Conservation (phyloP, 371 early-diverging fungal genomes). For the Capillidium heterosporum region DNA sequence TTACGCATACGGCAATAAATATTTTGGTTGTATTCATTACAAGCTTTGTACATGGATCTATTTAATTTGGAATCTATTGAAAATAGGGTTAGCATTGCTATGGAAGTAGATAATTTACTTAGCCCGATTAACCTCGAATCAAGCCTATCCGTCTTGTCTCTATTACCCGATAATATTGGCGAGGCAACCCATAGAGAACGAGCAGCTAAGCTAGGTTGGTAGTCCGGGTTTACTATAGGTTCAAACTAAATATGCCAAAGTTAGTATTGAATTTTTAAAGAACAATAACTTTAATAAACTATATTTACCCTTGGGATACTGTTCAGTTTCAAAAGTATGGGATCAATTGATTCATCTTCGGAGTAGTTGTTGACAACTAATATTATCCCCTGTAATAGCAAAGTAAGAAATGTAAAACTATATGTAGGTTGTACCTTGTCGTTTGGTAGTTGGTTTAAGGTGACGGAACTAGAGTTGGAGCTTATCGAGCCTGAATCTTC, state of each 20-base stretch:
- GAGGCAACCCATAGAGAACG: neutral
- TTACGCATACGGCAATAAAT: neutral
- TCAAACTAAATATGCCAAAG: neutral
- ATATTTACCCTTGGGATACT: neutral
- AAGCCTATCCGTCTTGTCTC: neutral
- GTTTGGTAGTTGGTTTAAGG: no score
- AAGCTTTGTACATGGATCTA: neutral
- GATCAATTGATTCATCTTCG: neutral
- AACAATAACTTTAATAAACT: neutral
- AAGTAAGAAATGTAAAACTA: no score
- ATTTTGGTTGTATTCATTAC: neutral
- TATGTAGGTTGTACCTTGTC: no score
- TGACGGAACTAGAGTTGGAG: no score
- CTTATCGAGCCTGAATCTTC: no score
- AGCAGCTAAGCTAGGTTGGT: neutral
- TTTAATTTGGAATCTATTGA: neutral
- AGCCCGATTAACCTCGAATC: no score
- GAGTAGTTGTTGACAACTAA: no score
- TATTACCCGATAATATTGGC: neutral
- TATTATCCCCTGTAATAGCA: no score
- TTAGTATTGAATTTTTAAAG: neutral
- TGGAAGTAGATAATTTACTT: neutral
- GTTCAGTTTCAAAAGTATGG: neutral
- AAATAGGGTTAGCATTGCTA: neutral
- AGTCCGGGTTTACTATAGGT: neutral